phyloP scores from a whole-genome alignment of 306 rosid species.

The Medicago arabica region DNA sequence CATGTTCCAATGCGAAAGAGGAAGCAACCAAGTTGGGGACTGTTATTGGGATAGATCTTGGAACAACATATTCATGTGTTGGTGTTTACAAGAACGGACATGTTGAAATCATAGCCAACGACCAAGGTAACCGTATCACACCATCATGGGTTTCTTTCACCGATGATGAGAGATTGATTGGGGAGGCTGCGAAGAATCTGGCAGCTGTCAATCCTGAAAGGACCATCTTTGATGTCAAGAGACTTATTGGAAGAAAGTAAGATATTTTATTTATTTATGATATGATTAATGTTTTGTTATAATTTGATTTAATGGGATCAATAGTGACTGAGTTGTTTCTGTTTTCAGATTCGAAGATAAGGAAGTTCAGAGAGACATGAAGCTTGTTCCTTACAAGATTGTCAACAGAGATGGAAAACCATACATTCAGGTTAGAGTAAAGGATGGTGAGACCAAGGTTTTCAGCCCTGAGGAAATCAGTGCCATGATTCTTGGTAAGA shows the following conservation, averaged over 20 bases:
- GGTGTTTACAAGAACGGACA: slow-evolving; percentile 97
- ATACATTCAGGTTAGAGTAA: slow-evolving; percentile 79
- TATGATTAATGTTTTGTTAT: not conserved
- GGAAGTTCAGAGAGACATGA: slow-evolving; percentile 89
- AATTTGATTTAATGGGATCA: not conserved
- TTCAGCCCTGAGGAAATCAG: slow-evolving; percentile 98
- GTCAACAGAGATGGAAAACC: slow-evolving; percentile 98
- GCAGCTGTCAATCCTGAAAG: slow-evolving; percentile 96
- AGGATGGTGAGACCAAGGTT: slow-evolving; percentile 96
- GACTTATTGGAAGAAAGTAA: slow-evolving; percentile 97
- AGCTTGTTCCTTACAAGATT: slow-evolving; percentile 89
- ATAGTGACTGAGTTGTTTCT: slow-evolving; percentile 19
- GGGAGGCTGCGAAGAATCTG: slow-evolving; percentile 99
- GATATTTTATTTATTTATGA: not conserved
- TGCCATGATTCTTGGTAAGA: slow-evolving; percentile 83
- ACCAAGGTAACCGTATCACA: slow-evolving; percentile 99
- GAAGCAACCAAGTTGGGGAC: slow-evolving; percentile 92
- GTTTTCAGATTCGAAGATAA: slow-evolving; percentile 81
- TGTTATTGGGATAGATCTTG: slow-evolving; percentile 95
- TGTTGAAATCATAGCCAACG: slow-evolving; percentile 98
- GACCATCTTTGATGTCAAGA: slow-evolving; percentile 96
- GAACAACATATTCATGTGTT: slow-evolving; percentile 97
- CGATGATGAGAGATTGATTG: slow-evolving; percentile 87
- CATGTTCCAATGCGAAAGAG: slow-evolving; percentile 85
- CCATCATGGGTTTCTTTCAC: slow-evolving; percentile 98